Conservation (phyloP, 2,329 filamentous ascomycete genomes). For the Eutypa lata region DNA sequence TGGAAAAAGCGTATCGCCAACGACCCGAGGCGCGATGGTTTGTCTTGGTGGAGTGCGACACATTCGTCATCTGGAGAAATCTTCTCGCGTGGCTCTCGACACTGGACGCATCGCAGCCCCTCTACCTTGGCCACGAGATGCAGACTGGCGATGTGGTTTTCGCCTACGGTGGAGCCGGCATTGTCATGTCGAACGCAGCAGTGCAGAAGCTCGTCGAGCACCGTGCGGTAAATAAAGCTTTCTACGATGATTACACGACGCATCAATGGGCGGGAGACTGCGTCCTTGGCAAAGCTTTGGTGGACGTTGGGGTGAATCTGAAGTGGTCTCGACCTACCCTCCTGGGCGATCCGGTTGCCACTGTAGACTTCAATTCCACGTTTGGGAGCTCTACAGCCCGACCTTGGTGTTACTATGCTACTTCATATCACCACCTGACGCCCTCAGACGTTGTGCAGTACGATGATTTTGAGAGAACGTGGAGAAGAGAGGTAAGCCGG, state of each 20-base stretch:
- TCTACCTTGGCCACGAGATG: slow-evolving; percentile 53
- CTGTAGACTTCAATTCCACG: slow-evolving; percentile 41
- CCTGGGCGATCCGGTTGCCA: slow-evolving; percentile 34
- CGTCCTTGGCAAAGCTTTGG: slow-evolving; percentile 44
- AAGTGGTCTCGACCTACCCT: slow-evolving; percentile 46
- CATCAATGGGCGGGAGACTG: slow-evolving; percentile 48
- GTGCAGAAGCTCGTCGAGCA: slow-evolving; percentile 41
- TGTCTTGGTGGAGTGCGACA: slow-evolving; percentile 58
- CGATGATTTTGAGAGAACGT: slow-evolving; percentile 41
- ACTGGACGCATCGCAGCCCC: slow-evolving; percentile 43
- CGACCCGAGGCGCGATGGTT: slow-evolving; percentile 53
- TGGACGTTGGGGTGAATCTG: slow-evolving; percentile 42
- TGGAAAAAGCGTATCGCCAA: slow-evolving; percentile 40
- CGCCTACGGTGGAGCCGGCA: slow-evolving; percentile 51
- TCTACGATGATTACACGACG: slow-evolving; percentile 42
- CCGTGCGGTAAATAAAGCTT: slow-evolving; percentile 37
- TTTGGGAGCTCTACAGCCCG: slow-evolving; percentile 33
- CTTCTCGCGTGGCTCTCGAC: slow-evolving; percentile 49
- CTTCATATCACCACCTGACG: slow-evolving; percentile 47
- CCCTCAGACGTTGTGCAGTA: slow-evolving; percentile 38
- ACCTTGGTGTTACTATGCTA: slow-evolving; percentile 48
- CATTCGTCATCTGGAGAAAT: slow-evolving; percentile 52
- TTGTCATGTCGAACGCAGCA: slow-evolving; percentile 48
- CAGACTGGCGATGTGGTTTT: slow-evolving; percentile 48
- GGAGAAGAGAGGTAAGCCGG: slow-evolving; percentile 25